phyloP scores from a whole-genome alignment of 1,284 basidiomycete genomes.

The Chalciporus piperatoides region DNA sequence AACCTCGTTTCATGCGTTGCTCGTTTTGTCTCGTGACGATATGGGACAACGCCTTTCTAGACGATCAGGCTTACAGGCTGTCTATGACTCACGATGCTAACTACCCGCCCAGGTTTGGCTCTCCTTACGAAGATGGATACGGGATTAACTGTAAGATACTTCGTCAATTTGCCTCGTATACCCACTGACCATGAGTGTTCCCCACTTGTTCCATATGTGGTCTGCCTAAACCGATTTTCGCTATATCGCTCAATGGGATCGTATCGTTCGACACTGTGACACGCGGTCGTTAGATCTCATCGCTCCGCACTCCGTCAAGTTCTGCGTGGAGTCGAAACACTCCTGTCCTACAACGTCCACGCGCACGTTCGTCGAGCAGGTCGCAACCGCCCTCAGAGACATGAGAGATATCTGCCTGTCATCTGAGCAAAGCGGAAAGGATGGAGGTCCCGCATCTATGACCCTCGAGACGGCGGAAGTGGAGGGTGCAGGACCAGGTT shows the following conservation, averaged over 20 bases:
- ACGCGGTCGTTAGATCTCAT: slow-evolving; percentile 63
- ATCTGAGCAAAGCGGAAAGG: slow-evolving; percentile 5
- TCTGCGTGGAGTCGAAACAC: slow-evolving; percentile 91
- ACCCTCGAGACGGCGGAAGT: background rate
- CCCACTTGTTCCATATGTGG: too few relatives aligned
- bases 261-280: background rate
- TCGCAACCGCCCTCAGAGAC: slow-evolving; percentile 69
- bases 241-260: background rate
- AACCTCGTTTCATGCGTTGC: background rate
- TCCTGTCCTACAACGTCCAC: slow-evolving; percentile 74
- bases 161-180: background rate
- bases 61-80: background rate
- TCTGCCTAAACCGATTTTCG: background rate
- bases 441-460: slow-evolving; percentile 2
- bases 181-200: background rate
- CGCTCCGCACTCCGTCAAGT: slow-evolving; percentile 80
- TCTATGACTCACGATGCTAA: slow-evolving; percentile 7
- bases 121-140: slow-evolving; percentile 80
- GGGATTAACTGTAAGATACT: slow-evolving; percentile 81
- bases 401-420: slow-evolving; percentile 58
- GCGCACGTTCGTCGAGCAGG: slow-evolving; percentile 59
- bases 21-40: background rate
- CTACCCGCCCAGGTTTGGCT: slow-evolving; percentile 57
- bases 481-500: background rate
- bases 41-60: too few relatives aligned